These are phyloP conservation scores for Meira nashicola DNA, from an alignment of 1,284 basidiomycete genomes.

Conservation along the genomic window DNA sequence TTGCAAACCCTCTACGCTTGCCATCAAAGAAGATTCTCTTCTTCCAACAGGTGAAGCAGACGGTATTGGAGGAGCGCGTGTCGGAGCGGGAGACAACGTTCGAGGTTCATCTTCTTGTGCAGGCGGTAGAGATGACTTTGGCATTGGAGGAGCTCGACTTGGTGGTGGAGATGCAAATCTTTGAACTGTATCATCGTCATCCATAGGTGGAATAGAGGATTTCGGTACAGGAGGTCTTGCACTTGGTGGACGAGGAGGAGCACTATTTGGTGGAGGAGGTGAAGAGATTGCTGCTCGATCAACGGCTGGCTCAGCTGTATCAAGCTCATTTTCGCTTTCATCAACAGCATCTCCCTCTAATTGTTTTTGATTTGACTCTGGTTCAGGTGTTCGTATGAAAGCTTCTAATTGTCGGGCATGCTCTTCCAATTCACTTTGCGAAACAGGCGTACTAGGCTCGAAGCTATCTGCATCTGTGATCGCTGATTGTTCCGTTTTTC, in stretches of 20 bases:
- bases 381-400: conserved; percentile 16
- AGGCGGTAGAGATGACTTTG: neutral
- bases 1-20: neutral
- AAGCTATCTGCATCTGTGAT: neutral
- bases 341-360: neutral
- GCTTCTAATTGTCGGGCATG: conserved; percentile 31
- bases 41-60: neutral
- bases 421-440: conserved; percentile 27
- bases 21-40: neutral
- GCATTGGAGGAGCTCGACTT: neutral
- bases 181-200: neutral
- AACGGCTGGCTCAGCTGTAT: neutral
- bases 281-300: neutral
- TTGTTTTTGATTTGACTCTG: neutral
- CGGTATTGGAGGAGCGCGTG: conserved; percentile 7
- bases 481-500: neutral
- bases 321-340: neutral
- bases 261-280: neutral
- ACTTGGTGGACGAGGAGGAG: conserved; percentile 29
- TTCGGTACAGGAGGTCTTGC: conserved; percentile 34
- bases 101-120: neutral
- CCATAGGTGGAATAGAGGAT: conserved; percentile 18
- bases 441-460: conserved; percentile 11
- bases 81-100: conserved; percentile 8
- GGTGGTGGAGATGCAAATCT: conserved; percentile 13